These are phyloP conservation scores for Anisodus tanguticus DNA, from an alignment of 257 asterid species.

Conservation along the genomic window DNA sequence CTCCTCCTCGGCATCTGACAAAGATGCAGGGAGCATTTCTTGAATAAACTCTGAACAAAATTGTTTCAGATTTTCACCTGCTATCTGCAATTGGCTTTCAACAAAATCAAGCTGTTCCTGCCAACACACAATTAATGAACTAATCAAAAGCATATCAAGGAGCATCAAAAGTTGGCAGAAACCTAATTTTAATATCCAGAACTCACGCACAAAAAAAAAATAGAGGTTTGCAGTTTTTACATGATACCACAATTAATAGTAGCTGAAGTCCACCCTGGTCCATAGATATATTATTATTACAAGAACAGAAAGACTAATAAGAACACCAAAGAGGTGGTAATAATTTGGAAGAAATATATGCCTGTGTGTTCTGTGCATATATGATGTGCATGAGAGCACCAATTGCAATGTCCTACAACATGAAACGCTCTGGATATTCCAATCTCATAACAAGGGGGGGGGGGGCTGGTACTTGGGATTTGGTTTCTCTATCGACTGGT, in stretches of 20 bases:
- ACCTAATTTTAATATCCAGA: neutral
- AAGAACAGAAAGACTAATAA: neutral
- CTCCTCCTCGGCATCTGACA: constrained; percentile 4
- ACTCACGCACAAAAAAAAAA: neutral
- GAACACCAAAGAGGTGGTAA: neutral
- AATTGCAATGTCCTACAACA: neutral
- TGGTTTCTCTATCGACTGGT: too few species aligned
- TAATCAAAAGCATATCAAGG: constrained; percentile 20
- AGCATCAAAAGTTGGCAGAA: neutral
- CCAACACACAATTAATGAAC: constrained; percentile 20
- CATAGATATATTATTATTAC: neutral
- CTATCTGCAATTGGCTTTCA: constrained; percentile 36
- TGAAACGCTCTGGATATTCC: neutral
- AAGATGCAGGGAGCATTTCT: constrained; percentile 35
- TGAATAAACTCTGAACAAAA: constrained; percentile 38
- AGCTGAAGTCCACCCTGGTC: neutral
- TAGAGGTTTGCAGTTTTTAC: neutral
- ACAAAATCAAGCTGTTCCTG: constrained; percentile 36
- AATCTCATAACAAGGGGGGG: neutral
- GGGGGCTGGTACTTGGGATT: too few species aligned
- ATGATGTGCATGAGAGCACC: neutral
- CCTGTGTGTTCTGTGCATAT: neutral
- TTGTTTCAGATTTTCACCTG: constrained; percentile 35
- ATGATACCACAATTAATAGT: neutral
- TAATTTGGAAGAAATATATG: neutral